Evolutionary conservation across 2,329 filamentous ascomycete species (phyloP), one percentile per base, ranked within the genome.

Genomic region (Ophiosphaerella korrae): DNA sequence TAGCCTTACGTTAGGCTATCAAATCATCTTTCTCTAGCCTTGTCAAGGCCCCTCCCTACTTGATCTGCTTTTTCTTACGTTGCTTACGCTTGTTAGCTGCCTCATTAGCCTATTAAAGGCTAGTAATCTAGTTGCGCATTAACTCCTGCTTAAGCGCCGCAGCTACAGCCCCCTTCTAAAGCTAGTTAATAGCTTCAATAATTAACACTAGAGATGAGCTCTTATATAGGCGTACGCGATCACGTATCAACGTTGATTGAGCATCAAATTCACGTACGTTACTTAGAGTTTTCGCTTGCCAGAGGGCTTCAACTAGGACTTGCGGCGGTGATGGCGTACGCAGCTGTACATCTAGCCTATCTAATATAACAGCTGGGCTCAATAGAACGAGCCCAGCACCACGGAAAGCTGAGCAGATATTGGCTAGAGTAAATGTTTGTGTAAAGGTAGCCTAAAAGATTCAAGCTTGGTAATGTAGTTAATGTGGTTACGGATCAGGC

Each of bases 351-450:
- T 60, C 55, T 52, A 73, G 64, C 56, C 64, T 68, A 43, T 54
- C 68, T 48, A 73, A 42, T 14, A 71, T 63, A 44, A 36, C 50
- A 36, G 67, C 45, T 52, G 62, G 62, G 52, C 71, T 42, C 32
- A 66, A 61, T 50, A 64, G 68, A 45, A 68, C 50, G 52, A 74
- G 55, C 13, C 72, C 53, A 60, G 66, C 62, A 49, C 57, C 62
- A 55, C 47, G 42, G 52, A 72, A 70, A 46, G 57, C 57, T 60
- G 35, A 52, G 35, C 54, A 29, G 18, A 65, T 63, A 45, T 71
- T 72, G 47, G 55, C 42, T 41, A 51, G 9, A 42, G 11, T 38
- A 21, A 38, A 38, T 2, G 14, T 3, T 16, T 21, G 36, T 3
- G 11, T 21, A 38, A 38, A 40, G 21, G 14, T 12, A 3, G 13